Percentiles rank a stretch among this genome's conserved stretches.
Conservation (phyloP, 805 yeast species). For the Metschnikowia peoriensis region DNA sequence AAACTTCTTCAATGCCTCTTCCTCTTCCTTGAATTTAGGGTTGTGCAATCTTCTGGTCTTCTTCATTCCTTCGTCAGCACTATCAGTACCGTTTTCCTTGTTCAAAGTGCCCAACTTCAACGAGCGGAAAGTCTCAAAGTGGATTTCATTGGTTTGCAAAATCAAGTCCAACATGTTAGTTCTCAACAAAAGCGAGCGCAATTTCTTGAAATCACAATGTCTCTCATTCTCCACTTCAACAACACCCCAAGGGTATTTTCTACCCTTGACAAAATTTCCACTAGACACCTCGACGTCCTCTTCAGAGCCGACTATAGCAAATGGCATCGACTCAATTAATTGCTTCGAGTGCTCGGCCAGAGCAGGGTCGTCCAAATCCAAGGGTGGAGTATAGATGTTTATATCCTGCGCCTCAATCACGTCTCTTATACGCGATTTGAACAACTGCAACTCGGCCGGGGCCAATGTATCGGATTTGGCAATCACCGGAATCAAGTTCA, state of each 20-base stretch:
- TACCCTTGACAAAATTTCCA: conserved; percentile 69
- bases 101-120: conserved; percentile 53
- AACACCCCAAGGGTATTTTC: conserved; percentile 89
- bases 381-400: conserved; percentile 79
- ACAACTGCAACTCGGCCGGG: conserved; percentile 62
- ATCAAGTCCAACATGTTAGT: conserved; percentile 82
- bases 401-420: conserved; percentile 84
- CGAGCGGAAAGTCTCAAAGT: conserved; percentile 77
- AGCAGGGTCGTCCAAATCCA: conserved; percentile 71
- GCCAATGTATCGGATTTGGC: conserved; percentile 87
- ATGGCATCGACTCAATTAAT: conserved; percentile 81
- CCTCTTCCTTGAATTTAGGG: conserved; percentile 95
- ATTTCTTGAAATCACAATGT: conserved; percentile 81
- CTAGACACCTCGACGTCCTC: conserved; percentile 61
- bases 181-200: conserved; percentile 75
- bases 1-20: conserved; percentile 86
- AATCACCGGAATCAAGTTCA: conserved; percentile 84
- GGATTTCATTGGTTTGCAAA: conserved; percentile 74
- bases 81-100: conserved; percentile 27
- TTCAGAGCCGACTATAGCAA: conserved; percentile 79
- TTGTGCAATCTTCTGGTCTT: conserved; percentile 64
- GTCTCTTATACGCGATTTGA: conserved; percentile 75
- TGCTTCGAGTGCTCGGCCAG: conserved; percentile 79
- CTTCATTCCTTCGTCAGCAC: conserved; percentile 28
- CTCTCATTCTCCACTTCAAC: conserved; percentile 84